Evolutionary conservation across 140 eudicot genomes (phyloP), one percentile per base, ranked within the genome.

Genomic region (Bidens hawaiensis): DNA sequence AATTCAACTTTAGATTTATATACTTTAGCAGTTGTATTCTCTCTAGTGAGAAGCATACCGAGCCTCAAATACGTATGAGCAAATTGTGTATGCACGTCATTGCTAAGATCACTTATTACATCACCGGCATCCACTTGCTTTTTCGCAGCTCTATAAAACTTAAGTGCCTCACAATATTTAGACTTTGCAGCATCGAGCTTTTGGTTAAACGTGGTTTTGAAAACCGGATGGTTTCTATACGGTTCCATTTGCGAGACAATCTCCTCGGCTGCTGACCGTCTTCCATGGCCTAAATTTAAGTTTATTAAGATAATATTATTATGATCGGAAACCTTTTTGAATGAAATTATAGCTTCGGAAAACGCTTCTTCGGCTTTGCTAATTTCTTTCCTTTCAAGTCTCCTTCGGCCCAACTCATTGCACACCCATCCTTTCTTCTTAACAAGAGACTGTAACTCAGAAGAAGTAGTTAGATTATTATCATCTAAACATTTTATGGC

Each of bases 361-460:
- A 93, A 93, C 8, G 97, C 90, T 75, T 67, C 61, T 81, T 93
- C 99, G 31, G 99, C 96, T 81, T 83, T 69, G 64, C 23, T 62
- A 71, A 81, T 67, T 36, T 93, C 95, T 69, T 83, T 88, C 62
- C 82, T 70, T 65, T 76, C 94, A 24, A 93, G 76, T 69, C 80
- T 75, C 14, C 46, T 76, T 60, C 99, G 79, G 22, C 99, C 99
- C 65, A 93, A 66, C 72, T 93, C 99, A 48, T 93, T 93, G 85
- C 90, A 88, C 40, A 83, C 96, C 99, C 99, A 93, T 55, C 99
- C 99, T 77, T 85, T 85, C 84, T 93, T 93, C 65, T 83, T 93
- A 14, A 77, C 42, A 56, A 93, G 81, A 16, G 99, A 77, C 8
- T 75, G 87, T 19, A 85, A 46, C 72, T 88, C 99, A 16, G 18